Base-by-base conservation (phyloP, 805 yeast genomes). In the Yamadazyma endophytica region DNA sequence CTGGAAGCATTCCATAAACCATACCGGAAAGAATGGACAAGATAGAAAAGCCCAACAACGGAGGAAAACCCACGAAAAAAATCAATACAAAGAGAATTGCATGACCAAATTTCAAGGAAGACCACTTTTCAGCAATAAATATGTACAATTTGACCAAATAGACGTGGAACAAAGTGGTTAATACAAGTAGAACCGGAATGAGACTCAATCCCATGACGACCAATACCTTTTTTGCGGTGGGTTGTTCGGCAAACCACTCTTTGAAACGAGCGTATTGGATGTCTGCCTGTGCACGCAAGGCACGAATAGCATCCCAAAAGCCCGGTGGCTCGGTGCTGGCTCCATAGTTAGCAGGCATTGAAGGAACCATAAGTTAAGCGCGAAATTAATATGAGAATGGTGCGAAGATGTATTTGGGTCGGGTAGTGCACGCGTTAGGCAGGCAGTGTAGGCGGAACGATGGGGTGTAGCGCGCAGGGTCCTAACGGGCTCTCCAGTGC, bases 51-150 rank as follows among this genome's bases (percentile, higher is more conserved):
- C 98, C 98, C 20, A 87, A 56, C 44, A 90, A 42, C 1, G 97
- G 98, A 2, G 98, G 97, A 63, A 90, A 89, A 0, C 92, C 78
- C 4, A 89, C 88, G 2, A 70, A 17, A 42, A 81, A 73, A 3
- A 88, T 56, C 27, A 80, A 52, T 4, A 56, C 12, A 31, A 79
- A 71, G 35, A 89, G 49, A 0, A 77, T 41, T 4, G 68, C 36
- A 9, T 61, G 57, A 0, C 81, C 76, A 24, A 52, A 60, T 13
- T 46, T 49, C 27, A 64, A 52, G 1, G 51, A 49, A 17, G 49
- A 42, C 63, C 79, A 67, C n/a, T 53, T 49, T 29, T 75, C 70
- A 0, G 85, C 67, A 4, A 68, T 34, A 0, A 38, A 38, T 1
- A 70, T 69, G 37, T 75, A 46, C 13, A 54, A 42, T 6, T 56